Conservation (phyloP, 805 yeast species). For the Sugiyamaella americana region DNA sequence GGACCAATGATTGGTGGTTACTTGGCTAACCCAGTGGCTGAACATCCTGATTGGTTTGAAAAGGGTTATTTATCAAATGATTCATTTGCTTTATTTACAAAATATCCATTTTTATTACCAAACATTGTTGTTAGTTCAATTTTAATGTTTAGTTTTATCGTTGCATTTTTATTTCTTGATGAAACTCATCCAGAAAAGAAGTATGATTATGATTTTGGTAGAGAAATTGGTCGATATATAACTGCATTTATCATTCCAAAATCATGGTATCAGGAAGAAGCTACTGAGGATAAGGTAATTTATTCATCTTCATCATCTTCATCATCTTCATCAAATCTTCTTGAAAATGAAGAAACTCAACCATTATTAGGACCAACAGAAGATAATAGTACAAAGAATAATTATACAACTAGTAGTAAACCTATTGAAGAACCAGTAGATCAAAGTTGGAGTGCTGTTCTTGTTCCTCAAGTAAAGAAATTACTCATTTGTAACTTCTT, state of each 20-base stretch:
- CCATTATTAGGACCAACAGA: neutral
- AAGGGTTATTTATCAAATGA: constrained; percentile 7
- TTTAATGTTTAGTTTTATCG: constrained; percentile 33
- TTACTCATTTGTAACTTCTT: constrained; percentile 13
- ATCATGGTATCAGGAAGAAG: neutral
- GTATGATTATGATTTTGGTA: constrained; percentile 39
- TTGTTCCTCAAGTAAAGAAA: constrained; percentile 17
- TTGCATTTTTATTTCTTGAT: constrained; percentile 44
- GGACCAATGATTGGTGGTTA: constrained; percentile 58
- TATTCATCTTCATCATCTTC: neutral
- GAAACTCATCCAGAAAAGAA: constrained; percentile 44
- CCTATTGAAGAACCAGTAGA: constrained; percentile 20
- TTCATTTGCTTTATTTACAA: constrained; percentile 22
- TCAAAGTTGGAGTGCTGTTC: constrained; percentile 18
- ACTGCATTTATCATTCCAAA: neutral
- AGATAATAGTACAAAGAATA: neutral
- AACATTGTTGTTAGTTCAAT: constrained; percentile 42
- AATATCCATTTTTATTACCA: constrained; percentile 48
- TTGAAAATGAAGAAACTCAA: neutral
- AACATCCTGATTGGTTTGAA: constrained; percentile 27
- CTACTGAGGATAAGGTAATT: neutral
- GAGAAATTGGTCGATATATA: constrained; percentile 40
- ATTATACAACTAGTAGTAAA: neutral
- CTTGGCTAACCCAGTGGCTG: constrained; percentile 42
- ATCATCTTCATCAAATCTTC: neutral